Evolutionary conservation across 352 stramenopile species (phyloP), one percentile per base, ranked within the genome.

Genomic region (Thraustochytrium sp.): DNA sequence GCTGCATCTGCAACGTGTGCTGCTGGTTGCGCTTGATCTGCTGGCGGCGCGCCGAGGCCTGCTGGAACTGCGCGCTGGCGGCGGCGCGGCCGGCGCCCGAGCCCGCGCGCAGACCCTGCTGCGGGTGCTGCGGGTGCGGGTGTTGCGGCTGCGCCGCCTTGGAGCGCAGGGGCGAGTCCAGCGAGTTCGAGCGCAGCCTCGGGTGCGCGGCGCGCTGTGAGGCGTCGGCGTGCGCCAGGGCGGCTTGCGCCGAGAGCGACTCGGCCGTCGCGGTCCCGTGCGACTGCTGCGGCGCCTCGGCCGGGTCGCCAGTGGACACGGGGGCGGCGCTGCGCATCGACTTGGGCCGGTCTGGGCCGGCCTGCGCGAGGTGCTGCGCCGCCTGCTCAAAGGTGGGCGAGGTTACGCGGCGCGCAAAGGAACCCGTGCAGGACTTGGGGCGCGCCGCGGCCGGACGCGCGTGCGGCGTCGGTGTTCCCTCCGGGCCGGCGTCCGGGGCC

Each of bases 311-410:
- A n/a, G n/a, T n/a, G n/a, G n/a, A n/a, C n/a, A n/a, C n/a, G n/a
- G n/a, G n/a, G n/a, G n/a, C n/a, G n/a, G n/a, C n/a, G n/a, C n/a
- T n/a, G n/a, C n/a, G n/a, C n/a, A n/a, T n/a, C n/a, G n/a, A n/a
- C n/a, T n/a, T n/a, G n/a, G n/a, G n/a, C n/a, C n/a, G n/a, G n/a
- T n/a, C n/a, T n/a, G n/a, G n/a, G n/a, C n/a, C n/a, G n/a, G n/a
- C n/a, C n/a, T n/a, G n/a, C n/a, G n/a, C n/a, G n/a, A n/a, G n/a
- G n/a, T n/a, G n/a, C n/a, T n/a, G n/a, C n/a, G n/a, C n/a, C n/a
- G 59, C 31, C 59, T 68, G n/a, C n/a, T 74, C 65, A 75, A 77
- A 55, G 23, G 65, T 77, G 2, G 42, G 49, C 40, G 65, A 77
- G 29, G 65, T 49, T 31, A 72, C 46, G 1, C 36, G 59, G 11